Percentiles rank a stretch among this genome's conserved stretches.
phyloP scores from a whole-genome alignment of 2,329 filamentous ascomycete genomes.

The Alternaria sp. region DNA sequence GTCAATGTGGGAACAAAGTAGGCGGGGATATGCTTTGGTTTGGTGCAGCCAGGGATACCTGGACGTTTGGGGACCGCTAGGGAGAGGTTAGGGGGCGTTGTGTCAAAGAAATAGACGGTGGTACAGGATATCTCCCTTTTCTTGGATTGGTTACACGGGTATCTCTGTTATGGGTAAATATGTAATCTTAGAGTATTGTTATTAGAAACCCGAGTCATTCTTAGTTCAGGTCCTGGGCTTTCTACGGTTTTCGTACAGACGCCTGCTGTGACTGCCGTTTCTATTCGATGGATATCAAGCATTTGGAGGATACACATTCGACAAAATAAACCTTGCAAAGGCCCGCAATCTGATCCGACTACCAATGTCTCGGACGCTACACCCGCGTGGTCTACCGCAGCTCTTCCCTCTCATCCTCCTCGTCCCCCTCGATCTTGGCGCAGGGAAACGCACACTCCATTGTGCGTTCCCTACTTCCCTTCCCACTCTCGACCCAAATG shows the following conservation, averaged over 20 bases:
- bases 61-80: slow-evolving; percentile 36
- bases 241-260: background rate
- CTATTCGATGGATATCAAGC: slow-evolving; percentile 1
- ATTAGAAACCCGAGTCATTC: background rate
- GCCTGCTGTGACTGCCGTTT: background rate
- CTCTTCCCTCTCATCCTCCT: slow-evolving; percentile 15
- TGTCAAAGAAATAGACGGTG: background rate
- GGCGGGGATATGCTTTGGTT: slow-evolving; percentile 24
- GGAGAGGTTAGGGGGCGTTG: background rate
- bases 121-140: background rate
- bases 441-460: slow-evolving; percentile 29
- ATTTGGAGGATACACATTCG: background rate
- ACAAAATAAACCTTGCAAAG: background rate
- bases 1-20: slow-evolving; percentile 28
- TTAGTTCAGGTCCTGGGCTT: too few species aligned
- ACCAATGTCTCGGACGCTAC: background rate
- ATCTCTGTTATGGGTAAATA: background rate
- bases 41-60: slow-evolving; percentile 27
- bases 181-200: background rate
- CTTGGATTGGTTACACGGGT: background rate
- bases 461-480: slow-evolving; percentile 21
- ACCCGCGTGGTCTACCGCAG: slow-evolving; percentile 6
- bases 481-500: slow-evolving; percentile 17
- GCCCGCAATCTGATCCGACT: background rate
- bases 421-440: slow-evolving; percentile 15